Evolutionary conservation across 2,329 filamentous ascomycete genomes (phyloP).

Genomic region (Pestalotiopsis sp.): DNA sequence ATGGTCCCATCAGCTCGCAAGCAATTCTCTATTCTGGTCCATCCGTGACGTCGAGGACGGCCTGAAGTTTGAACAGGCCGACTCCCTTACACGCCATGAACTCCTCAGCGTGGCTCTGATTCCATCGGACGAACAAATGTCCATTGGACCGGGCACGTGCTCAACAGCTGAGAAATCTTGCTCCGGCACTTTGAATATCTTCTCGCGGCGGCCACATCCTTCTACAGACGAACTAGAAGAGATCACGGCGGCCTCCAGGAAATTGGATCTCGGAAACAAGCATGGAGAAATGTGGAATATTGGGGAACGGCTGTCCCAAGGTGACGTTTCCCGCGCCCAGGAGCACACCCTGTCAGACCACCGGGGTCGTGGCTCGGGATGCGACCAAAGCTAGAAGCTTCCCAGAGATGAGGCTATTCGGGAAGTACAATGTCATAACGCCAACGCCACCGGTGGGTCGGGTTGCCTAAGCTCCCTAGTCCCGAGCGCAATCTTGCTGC

Average conservation of each 20-base stretch:
- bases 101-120: not conserved
- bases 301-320: not conserved
- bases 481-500: conserved; percentile 7
- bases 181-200: not conserved
- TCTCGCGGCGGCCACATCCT: not conserved
- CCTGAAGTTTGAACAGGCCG: not conserved
- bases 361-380: conserved; percentile 10
- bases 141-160: not conserved
- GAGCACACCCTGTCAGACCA: too few relatives aligned
- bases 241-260: not conserved
- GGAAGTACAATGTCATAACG: not conserved
- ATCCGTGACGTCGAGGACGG: not conserved
- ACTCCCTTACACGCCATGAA: not conserved
- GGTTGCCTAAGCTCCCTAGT: not conserved
- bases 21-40: not conserved
- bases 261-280: not conserved
- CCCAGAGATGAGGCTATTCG: not conserved
- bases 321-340: not conserved
- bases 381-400: conserved; percentile 6
- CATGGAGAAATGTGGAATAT: not conserved
- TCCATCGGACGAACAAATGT: not conserved
- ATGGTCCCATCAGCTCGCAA: not conserved
- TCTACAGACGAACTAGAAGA: not conserved
- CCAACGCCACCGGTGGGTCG: conserved; percentile 6
- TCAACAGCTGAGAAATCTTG: not conserved